phyloP scores from a whole-genome alignment of 2,329 filamentous ascomycete species.

The Arthrobotrys pseudoclavata region DNA sequence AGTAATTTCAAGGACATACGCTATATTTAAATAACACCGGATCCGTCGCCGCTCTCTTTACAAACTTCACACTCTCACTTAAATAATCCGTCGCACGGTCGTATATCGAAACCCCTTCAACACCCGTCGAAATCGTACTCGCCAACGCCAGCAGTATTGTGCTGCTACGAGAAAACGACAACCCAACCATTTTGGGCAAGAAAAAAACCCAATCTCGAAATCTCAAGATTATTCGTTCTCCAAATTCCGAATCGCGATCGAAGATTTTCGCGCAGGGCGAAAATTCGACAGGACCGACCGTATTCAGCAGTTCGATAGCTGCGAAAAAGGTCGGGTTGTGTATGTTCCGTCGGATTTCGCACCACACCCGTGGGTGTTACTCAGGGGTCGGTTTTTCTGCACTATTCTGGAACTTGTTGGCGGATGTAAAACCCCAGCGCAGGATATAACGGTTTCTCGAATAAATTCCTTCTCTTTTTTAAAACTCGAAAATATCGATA shows the following conservation, averaged over 20 bases:
- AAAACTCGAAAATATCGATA: background rate
- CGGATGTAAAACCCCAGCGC: background rate
- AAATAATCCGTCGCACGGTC: constrained; percentile 43
- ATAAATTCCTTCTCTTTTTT: background rate
- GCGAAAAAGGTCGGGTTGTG: background rate
- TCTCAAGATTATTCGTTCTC: background rate
- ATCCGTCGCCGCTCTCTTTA: constrained; percentile 49
- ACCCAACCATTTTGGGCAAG: constrained; percentile 31
- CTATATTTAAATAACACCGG: constrained; percentile 48
- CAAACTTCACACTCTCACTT: constrained; percentile 17
- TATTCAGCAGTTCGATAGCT: constrained; percentile 28
- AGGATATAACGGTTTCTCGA: too few species aligned
- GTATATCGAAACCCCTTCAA: constrained; percentile 28
- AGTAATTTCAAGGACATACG: constrained; percentile 8
- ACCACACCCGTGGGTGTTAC: background rate
- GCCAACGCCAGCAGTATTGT: constrained; percentile 28
- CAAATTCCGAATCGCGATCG: constrained; percentile 2
- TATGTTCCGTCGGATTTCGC: constrained; percentile 9
- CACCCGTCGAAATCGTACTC: constrained; percentile 18
- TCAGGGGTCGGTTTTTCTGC: constrained; percentile 32
- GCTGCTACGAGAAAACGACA: constrained; percentile 17
- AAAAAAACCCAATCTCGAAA: background rate
- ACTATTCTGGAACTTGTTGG: constrained; percentile 27
- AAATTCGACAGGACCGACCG: background rate
- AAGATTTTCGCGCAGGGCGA: background rate